A percentile compares a stretch with the other conserved stretches of the same genome.
These are phyloP conservation scores for Nakazawaea laoshanensis DNA, from an alignment of 805 yeast genomes.

Conservation along the genomic window DNA sequence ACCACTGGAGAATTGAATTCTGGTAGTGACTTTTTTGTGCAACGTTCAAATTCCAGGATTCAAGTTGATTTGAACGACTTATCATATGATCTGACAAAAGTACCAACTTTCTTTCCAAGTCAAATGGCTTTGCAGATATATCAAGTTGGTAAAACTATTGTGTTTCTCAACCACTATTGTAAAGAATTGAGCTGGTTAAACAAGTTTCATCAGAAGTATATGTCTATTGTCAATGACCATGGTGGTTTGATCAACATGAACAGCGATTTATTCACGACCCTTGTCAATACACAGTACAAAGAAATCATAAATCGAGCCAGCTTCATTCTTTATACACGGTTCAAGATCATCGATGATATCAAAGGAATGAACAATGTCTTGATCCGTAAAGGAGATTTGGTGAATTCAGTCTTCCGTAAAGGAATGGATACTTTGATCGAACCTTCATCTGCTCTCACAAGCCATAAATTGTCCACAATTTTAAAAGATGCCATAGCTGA, in stretches of 20 bases:
- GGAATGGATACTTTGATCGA: slow-evolving; percentile 46
- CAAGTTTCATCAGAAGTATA: slow-evolving; percentile 25
- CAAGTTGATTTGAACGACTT: slow-evolving; percentile 3
- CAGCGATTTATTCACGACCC: slow-evolving; percentile 18
- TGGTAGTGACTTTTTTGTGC: slow-evolving; percentile 56
- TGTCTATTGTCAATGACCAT: slow-evolving; percentile 6
- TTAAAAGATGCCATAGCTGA: slow-evolving; percentile 54
- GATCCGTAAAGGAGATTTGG: slow-evolving; percentile 75
- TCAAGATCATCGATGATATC: slow-evolving; percentile 45
- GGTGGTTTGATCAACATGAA: slow-evolving; percentile 26
- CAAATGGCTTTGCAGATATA: slow-evolving; percentile 36
- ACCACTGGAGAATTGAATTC: slow-evolving; percentile 48
- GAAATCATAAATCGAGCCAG: slow-evolving; percentile 49
- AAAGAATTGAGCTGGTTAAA: slow-evolving; percentile 60
- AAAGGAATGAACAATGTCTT: slow-evolving; percentile 56
- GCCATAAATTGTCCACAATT: slow-evolving; percentile 57
- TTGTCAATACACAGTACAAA: slow-evolving; percentile 34
- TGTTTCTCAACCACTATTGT: slow-evolving; percentile 58
- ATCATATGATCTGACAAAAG: slow-evolving; percentile 18
- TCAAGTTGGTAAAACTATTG: slow-evolving; percentile 65
- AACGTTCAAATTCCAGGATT: slow-evolving; percentile 4
- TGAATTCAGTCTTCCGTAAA: slow-evolving; percentile 51
- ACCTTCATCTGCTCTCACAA: slow-evolving; percentile 55
- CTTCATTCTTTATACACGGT: slow-evolving; percentile 37
- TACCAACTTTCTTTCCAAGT: slow-evolving; percentile 36